These are phyloP conservation scores for Colletotrichum cordylinicola DNA, from an alignment of 2,329 filamentous ascomycete genomes.

Conservation along the genomic window DNA sequence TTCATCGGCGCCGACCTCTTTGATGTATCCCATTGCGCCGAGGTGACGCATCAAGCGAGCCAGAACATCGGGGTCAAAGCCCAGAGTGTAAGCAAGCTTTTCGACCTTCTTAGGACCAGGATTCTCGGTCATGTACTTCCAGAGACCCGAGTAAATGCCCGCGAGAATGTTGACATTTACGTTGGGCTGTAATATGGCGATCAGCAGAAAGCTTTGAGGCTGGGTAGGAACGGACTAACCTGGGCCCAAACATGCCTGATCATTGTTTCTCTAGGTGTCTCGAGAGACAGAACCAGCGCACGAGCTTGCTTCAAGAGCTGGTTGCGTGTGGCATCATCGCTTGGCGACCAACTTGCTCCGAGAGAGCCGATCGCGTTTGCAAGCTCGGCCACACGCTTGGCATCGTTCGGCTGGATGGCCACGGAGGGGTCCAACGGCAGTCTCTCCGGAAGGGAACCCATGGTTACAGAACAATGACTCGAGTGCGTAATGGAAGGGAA, in stretches of 20 bases:
- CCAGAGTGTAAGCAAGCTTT: background rate
- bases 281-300: conserved; percentile 12
- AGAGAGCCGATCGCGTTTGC: background rate
- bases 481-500: background rate
- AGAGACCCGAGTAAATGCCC: background rate
- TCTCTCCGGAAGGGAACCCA: conserved; percentile 1
- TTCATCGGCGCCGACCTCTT: conserved; percentile 34
- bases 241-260: conserved; percentile 35
- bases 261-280: conserved; percentile 36
- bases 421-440: background rate
- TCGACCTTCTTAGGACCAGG: background rate
- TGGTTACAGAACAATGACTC: background rate
- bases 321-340: background rate
- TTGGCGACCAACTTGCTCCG: background rate
- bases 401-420: background rate
- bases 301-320: background rate
- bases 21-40: conserved; percentile 36
- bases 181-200: background rate
- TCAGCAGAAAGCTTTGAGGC: background rate
- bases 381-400: background rate
- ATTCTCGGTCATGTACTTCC: background rate
- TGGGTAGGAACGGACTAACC: conserved; percentile 12
- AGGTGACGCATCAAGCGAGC: conserved; percentile 39
- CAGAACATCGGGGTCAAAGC: conserved; percentile 20
- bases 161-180: background rate